These are phyloP conservation scores for Lactifluus subvellereus DNA, from an alignment of 768 basidiomycete genomes.

Conservation along the genomic window DNA sequence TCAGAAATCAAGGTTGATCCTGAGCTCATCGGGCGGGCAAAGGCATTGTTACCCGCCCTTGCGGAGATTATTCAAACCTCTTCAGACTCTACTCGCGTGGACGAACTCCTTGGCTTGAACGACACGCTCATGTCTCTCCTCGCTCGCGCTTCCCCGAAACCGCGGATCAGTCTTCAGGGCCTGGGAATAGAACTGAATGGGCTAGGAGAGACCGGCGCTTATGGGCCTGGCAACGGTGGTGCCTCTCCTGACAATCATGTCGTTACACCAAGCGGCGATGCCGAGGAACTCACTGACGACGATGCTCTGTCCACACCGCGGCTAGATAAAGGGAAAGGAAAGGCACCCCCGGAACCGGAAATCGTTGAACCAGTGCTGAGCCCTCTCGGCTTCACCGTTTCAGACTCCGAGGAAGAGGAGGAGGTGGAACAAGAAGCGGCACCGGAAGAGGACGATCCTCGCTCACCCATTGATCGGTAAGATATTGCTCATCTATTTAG, in stretches of 20 bases:
- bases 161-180: conserved; percentile 12
- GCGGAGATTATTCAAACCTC: conserved; percentile 48
- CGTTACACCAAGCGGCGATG: conserved; percentile 4
- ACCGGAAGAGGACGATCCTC: conserved; percentile 27
- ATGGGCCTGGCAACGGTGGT: background rate
- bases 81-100: conserved; percentile 53
- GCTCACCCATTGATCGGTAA: conserved; percentile 24
- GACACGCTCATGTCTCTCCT: conserved; percentile 62
- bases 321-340: conserved; percentile 74
- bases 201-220: background rate
- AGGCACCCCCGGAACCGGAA: conserved; percentile 63
- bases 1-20: conserved; percentile 26
- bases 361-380: conserved; percentile 65
- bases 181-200: conserved; percentile 21
- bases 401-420: conserved; percentile 40
- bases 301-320: conserved; percentile 50
- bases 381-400: conserved; percentile 35
- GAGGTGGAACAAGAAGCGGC: conserved; percentile 42
- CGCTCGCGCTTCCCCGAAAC: conserved; percentile 31
- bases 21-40: conserved; percentile 46
- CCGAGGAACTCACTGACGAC: conserved; percentile 26
- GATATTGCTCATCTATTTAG: background rate
- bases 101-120: conserved; percentile 64
- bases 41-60: conserved; percentile 48
- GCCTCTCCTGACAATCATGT: background rate